phyloP scores from a whole-genome alignment of 2,329 filamentous ascomycete species.

The Alternaria panax region DNA sequence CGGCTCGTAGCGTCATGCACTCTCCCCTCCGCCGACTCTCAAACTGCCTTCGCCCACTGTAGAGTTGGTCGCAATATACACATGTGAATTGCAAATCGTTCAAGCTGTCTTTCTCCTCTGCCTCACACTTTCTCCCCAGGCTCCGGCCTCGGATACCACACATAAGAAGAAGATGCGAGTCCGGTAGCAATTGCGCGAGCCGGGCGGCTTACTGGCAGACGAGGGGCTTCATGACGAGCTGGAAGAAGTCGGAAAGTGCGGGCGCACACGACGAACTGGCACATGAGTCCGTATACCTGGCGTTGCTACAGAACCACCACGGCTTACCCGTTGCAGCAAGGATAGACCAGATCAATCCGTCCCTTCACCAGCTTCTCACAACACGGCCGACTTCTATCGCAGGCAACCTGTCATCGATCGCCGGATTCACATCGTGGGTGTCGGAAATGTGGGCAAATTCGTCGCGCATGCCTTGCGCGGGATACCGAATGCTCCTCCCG shows the following conservation, averaged over 20 bases:
- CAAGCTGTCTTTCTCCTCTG: constrained; percentile 55
- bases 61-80: constrained; percentile 4
- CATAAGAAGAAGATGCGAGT: constrained; percentile 48
- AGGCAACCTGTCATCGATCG: constrained; percentile 35
- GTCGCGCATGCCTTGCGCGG: constrained; percentile 75
- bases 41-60: not conserved
- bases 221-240: constrained; percentile 28
- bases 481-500: constrained; percentile 68
- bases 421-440: constrained; percentile 71
- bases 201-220: constrained; percentile 52
- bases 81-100: constrained; percentile 28
- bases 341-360: constrained; percentile 22
- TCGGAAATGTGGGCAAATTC: constrained; percentile 82
- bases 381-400: constrained; percentile 45
- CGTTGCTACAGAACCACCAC: not conserved
- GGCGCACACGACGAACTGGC: constrained; percentile 23
- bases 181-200: constrained; percentile 53
- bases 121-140: constrained; percentile 50
- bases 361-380: not conserved
- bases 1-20: constrained; percentile 20
- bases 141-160: constrained; percentile 57
- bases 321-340: constrained; percentile 25
- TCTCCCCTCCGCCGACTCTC: constrained; percentile 1
- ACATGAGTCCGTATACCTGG: constrained; percentile 15
- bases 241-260: constrained; percentile 30